These are phyloP conservation scores for Naganishia sp. DNA, from an alignment of 1,284 basidiomycete genomes.

Conservation along the genomic window DNA sequence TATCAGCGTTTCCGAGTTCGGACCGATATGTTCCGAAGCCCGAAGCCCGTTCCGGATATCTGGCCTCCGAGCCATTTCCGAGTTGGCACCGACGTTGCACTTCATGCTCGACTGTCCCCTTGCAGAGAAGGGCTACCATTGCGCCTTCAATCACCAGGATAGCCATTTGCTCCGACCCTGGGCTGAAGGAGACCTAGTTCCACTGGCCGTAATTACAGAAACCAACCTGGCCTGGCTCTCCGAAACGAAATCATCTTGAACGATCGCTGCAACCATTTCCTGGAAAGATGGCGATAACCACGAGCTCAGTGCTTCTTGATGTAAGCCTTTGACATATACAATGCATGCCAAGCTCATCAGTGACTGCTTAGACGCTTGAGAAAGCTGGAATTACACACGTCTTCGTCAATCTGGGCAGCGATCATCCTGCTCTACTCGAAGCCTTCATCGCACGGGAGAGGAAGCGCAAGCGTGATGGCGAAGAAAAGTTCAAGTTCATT, in stretches of 20 bases:
- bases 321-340: not conserved
- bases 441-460: slow-evolving; percentile 58
- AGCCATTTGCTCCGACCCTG: too few species aligned
- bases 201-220: not conserved
- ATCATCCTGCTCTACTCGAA: slow-evolving; percentile 69
- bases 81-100: too few species aligned
- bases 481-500: slow-evolving; percentile 56
- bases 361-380: slow-evolving; percentile 55
- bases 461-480: slow-evolving; percentile 1
- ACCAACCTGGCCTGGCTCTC: not conserved
- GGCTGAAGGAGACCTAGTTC: not conserved
- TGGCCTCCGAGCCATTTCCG: too few species aligned
- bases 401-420: slow-evolving; percentile 74
- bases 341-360: not conserved
- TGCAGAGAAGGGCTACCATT: too few species aligned
- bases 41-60: too few species aligned
- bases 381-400: slow-evolving; percentile 67
- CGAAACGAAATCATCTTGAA: too few species aligned
- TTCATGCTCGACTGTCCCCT: too few species aligned
- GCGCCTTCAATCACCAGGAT: too few species aligned
- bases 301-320: slow-evolving; percentile 22
- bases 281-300: not conserved
- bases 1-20: too few species aligned
- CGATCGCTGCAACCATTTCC: too few species aligned
- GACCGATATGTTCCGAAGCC: too few species aligned